Evolutionary conservation across 2,329 filamentous ascomycete genomes (phyloP), one percentile per base, ranked within the genome.

Genomic region (Corynespora cassiicola): DNA sequence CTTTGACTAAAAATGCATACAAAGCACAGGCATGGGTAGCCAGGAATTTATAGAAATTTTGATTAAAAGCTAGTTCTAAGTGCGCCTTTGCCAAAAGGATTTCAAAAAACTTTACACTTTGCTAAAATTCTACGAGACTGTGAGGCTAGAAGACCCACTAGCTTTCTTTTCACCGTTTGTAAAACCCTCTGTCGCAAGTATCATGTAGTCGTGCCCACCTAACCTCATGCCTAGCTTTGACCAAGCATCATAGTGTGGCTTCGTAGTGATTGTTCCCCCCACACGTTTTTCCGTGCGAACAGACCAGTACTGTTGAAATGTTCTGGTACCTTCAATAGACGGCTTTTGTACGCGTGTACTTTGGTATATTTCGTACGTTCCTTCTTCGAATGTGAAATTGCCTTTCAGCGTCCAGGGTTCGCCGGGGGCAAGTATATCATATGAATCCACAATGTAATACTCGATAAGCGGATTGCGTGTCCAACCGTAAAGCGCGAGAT

Each of bases 361-460:
- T n/a, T 65, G 59, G 54, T 70, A 77, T 25, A 81, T 66, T 37
- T 77, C 69, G 59, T 82, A 82, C 2, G 68, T 73, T 8, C 72
- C 71, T 29, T 78, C 79, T 21, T 79, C 78, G 15, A 63, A 68
- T 7, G 68, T 72, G 45, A 82, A 70, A 33, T 71, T 74, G 14
- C 78, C 79, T 46, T 75, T 75, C 36, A 65, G 56, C 4, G 69
- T 71, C 34, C 63, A 53, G 14, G 66, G 73, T 46, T 72, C 69
- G 47, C 68, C 67, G 5, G 75, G 75, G 7, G 69, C 75, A 50
- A 74, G 70, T 48, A 63, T 68, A 28, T 73, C 75, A 50, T 72
- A 75, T 7, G 67, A 65, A 45, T 82, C 79, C 45, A 81, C 69
- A 42, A 82, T 72, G 63, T 81, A 82, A 68, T 80, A 81, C 47